A percentile compares a stretch with the other conserved stretches of the same genome.
These are phyloP conservation scores for Lyophyllum shimeji DNA, from an alignment of 768 basidiomycete species.

Conservation along the genomic window DNA sequence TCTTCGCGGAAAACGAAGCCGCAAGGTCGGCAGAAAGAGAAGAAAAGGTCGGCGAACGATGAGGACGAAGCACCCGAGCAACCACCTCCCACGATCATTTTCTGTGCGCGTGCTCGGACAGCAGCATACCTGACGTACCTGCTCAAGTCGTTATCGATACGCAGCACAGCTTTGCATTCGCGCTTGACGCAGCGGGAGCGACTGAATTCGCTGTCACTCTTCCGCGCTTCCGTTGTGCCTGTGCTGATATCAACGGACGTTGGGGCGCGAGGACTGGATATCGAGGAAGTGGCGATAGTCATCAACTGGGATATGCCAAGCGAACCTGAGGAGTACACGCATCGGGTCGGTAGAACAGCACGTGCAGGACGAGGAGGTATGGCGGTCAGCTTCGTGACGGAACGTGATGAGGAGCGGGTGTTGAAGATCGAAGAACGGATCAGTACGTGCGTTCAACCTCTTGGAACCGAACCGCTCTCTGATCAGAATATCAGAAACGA, in stretches of 20 bases:
- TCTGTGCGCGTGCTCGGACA: constrained; percentile 81
- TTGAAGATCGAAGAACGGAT: constrained; percentile 84
- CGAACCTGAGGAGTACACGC: constrained; percentile 92
- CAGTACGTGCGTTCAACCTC: constrained; percentile 46
- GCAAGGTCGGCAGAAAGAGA: constrained; percentile 30
- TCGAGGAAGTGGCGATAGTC: constrained; percentile 94
- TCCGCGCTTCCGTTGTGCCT: constrained; percentile 83
- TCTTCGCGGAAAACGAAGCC: constrained; percentile 23
- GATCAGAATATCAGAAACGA: constrained; percentile 51
- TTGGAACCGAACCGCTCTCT: not conserved
- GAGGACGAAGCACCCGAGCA: constrained; percentile 59
- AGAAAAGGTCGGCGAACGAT: constrained; percentile 35
- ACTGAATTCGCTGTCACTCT: constrained; percentile 78
- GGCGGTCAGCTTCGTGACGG: constrained; percentile 93
- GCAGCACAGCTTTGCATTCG: constrained; percentile 89
- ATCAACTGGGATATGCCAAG: constrained; percentile 96
- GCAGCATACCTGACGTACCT: constrained; percentile 86
- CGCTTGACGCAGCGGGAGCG: constrained; percentile 91
- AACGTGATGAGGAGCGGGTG: constrained; percentile 85
- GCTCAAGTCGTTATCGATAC: constrained; percentile 76
- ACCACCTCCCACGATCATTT: constrained; percentile 96
- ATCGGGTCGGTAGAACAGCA: constrained; percentile 92
- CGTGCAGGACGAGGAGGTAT: constrained; percentile 87
- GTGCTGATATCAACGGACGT: constrained; percentile 95
- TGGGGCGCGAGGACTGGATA: constrained; percentile 92